Percentiles rank a stretch among this genome's conserved stretches.
phyloP scores from a whole-genome alignment of 2,329 filamentous ascomycete genomes.

The Clonostachys solani region DNA sequence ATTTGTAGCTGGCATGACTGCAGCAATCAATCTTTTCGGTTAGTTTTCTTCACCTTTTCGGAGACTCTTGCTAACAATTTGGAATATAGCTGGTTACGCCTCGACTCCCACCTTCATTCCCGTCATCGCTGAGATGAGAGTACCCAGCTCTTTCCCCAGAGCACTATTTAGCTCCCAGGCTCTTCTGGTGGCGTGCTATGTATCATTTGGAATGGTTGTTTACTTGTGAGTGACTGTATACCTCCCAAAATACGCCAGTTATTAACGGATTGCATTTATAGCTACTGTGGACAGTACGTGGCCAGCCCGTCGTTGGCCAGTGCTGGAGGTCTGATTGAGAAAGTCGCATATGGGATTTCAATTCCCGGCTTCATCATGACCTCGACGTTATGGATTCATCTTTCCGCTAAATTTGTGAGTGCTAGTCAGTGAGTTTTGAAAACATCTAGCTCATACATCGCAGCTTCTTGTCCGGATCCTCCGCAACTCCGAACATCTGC shows the following conservation, averaged over 20 bases:
- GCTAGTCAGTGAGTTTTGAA: not conserved
- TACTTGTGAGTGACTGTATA: constrained; percentile 8
- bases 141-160: constrained; percentile 7
- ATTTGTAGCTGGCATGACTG: constrained; percentile 14
- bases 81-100: constrained; percentile 7
- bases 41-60: not conserved
- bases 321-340: constrained; percentile 11
- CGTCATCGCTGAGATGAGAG: constrained; percentile 14
- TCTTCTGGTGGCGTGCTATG: constrained; percentile 6
- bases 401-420: constrained; percentile 11
- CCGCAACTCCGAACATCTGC: constrained; percentile 14
- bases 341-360: constrained; percentile 14
- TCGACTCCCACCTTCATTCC: constrained; percentile 14
- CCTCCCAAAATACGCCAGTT: not conserved
- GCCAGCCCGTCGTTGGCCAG: constrained; percentile 34
- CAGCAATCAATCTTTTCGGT: constrained; percentile 16
- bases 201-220: constrained; percentile 8
- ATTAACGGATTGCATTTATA: constrained; percentile 15
- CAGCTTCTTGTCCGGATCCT: constrained; percentile 16
- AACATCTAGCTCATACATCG: not conserved
- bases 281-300: constrained; percentile 35
- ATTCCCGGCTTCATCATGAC: constrained; percentile 16
- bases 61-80: not conserved
- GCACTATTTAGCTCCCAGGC: constrained; percentile 10
- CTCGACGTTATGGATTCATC: constrained; percentile 14